A percentile compares a stretch with the other conserved stretches of the same genome.
Evolutionary conservation across 1,284 basidiomycete species (phyloP).

Genomic region (Leccinum griseonigrum): DNA sequence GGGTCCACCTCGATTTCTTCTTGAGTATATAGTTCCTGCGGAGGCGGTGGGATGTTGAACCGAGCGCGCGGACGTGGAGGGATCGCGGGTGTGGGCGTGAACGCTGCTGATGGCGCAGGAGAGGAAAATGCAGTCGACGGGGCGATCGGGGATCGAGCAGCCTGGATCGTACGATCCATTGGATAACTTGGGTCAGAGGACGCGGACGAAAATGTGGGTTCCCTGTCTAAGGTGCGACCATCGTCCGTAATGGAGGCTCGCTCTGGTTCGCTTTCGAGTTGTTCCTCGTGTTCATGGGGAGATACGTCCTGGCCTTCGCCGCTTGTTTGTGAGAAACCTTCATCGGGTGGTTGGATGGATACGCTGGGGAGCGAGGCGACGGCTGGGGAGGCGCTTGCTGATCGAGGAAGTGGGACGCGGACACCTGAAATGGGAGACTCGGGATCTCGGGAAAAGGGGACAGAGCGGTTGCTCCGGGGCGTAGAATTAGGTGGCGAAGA

Average conservation of each 20-base stretch:
- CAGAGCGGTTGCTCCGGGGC: conserved; percentile 53
- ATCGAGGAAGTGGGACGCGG: conserved; percentile 55
- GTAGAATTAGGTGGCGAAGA: conserved; percentile 66
- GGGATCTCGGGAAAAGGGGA: conserved; percentile 36
- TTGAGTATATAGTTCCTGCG: conserved; percentile 34
- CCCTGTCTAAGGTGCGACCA: conserved; percentile 35
- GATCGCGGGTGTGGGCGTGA: conserved; percentile 65
- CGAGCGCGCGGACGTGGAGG: conserved; percentile 56
- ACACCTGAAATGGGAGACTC: conserved; percentile 48
- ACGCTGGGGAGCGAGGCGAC: conserved; percentile 25
- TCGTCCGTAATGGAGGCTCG: conserved; percentile 21
- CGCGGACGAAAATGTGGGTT: conserved; percentile 70
- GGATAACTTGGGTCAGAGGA: conserved; percentile 32
- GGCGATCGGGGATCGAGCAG: conserved; percentile 20
- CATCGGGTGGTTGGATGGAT: conserved; percentile 23
- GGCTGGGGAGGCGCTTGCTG: conserved; percentile 51
- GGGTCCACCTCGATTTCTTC: conserved; percentile 28
- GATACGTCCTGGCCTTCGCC: conserved; percentile 15
- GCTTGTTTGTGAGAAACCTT: conserved; percentile 13
- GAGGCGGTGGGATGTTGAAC: conserved; percentile 48
- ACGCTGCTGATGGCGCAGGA: conserved; percentile 46
- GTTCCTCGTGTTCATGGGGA: conserved; percentile 7
- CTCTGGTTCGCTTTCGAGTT: conserved; percentile 24
- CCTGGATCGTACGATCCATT: conserved; percentile 26
- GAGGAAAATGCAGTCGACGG: conserved; percentile 39